Evolutionary conservation across 108 stramenopile genomes (phyloP), one percentile per base, ranked within the genome.

Genomic region (Nannochloropsis gaditana): DNA sequence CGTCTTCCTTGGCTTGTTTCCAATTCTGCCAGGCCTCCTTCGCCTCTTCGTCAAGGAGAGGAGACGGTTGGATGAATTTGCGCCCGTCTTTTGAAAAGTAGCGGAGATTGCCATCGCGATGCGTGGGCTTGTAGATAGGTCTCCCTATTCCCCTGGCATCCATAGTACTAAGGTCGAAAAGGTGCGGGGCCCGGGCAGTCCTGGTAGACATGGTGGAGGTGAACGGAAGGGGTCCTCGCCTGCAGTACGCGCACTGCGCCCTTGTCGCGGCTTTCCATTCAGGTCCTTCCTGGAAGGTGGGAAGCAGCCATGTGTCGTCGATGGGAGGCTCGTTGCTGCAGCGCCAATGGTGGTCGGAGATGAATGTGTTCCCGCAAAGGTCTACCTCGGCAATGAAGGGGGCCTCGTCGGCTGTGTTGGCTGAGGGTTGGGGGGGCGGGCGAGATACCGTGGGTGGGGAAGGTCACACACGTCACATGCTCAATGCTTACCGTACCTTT

Each of bases 211-310:
- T 31, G 31, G 31, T 31, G 31, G 31, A 31, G 59, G 5, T n/a
- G n/a, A 6, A 73, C 2, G n/a, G 3, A n/a, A n/a, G 19, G n/a
- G 3, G 0, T 2, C 59, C 59, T n/a, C 2, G 19, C 59, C 3
- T 6, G n/a, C 59, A 73, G 8, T n/a, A 1, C 59, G 3, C 59
- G n/a, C 59, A 73, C 3, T n/a, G 4, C 59, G 59, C 59, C 59
- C 59, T n/a, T 73, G 59, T 73, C 59, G 59, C 59, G 19, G 59
- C 19, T n/a, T 73, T 73, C 59, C 59, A 73, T 15, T 73, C 59
- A 73, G 59, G n/a, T 15, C 2, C n/a, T n/a, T 73, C 59, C 59
- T n/a, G 59, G 59, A 73, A 73, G 15, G 59, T 73, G 59, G 59
- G 59, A 73, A 73, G 59, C 59, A 73, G 59, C 59, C 59, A 73